Evolutionary conservation across 805 yeast genomes (phyloP), one percentile per base, ranked within the genome.

Genomic region (Candida maris): DNA sequence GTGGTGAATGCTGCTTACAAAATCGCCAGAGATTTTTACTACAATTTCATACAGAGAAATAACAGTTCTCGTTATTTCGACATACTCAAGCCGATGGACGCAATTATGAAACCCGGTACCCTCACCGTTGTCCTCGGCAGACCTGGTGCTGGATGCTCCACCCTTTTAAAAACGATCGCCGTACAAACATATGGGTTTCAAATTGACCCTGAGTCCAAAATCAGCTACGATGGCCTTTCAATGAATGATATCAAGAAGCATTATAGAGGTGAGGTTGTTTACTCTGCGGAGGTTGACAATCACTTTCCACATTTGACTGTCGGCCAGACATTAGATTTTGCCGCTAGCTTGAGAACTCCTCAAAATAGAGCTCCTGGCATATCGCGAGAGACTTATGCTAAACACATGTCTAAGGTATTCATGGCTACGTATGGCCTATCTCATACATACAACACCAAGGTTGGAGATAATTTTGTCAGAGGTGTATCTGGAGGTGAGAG

Each of bases 61-160:
- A 64, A 45, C 45, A 39, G 51, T 24, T 48, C 59, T 21, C 49
- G 64, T 41, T 61, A 52, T 38, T 77, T 74, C 44, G 75, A 73
- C 42, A 79, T 75, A 44, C 64, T 75, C 56, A 79, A 78, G 53
- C 70, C 81, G 20, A 78, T 79, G 83, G 84, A 79, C 49, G 87
- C 80, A 13, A 35, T 72, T 4, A 64, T 79, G 37, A 63, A 62
- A 34, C 79, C 85, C 3, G 86, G 87, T 32, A 80, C 79, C 42
- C 62, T 81, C 31, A 71, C 82, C 6, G 82, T 81, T 33, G 87
- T 83, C 8, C 64, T 83, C 30, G 91, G 93, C 39, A 73, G 89
- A 59, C 91, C 91, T 1, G 91, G 91, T 51, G 76, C 86, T n/a
- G 87, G 88, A 45, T 81, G 87, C 56, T 72, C 85, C 3, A 79